Base-by-base conservation (phyloP, 352 stramenopile genomes). In the Aphanomyces stellatus region DNA sequence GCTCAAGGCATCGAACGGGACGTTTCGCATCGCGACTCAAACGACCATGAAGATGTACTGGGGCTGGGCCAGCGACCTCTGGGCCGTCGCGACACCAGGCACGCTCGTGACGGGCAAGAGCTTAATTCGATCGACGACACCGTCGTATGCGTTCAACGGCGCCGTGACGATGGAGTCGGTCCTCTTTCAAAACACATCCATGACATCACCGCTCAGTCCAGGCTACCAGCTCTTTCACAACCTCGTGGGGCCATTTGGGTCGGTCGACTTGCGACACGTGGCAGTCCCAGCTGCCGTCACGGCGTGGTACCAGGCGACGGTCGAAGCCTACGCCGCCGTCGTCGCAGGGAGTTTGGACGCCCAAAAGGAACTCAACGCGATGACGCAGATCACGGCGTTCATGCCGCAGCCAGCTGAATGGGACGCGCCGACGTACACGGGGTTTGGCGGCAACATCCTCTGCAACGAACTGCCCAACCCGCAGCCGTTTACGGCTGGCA, bases 31-130 rank as follows among this genome's bases (percentile, higher is more conserved):
- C 13, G 6, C 6, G 1, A 31, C 4, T 1, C 34, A 63, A 25
- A 63, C 55, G 1, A 27, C 30, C 6, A 15, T 63, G 10, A 63
- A 63, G 33, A 63, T 63, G 55, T 48, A 63, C 41, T 63, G 55
- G 55, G 13, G 7, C 8, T 49, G 31, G 1, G 55, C 55, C 4
- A 48, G 55, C 11, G 55, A 63, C 25, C 33, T 63, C 22, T 49
- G 30, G 28, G 55, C 55, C 7, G 15, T 48, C 1, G 33, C 33
- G 28, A 49, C 55, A 8, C 31, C 31, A 24, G 24, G 24, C 24
- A 25, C 55, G 25, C 11, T 11, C 19, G 4, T 63, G 7, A 4
- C 3, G 8, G 33, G 33, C 11, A 15, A 25, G 6, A 33, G 17
- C 3, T 25, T 63, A 31, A 15, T 63, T 2, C 41, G 35, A 5